Percentiles rank a stretch among this genome's conserved stretches.
Evolutionary conservation across 2,329 filamentous ascomycete genomes (phyloP).

Genomic region (Talaromyces funiculosus): DNA sequence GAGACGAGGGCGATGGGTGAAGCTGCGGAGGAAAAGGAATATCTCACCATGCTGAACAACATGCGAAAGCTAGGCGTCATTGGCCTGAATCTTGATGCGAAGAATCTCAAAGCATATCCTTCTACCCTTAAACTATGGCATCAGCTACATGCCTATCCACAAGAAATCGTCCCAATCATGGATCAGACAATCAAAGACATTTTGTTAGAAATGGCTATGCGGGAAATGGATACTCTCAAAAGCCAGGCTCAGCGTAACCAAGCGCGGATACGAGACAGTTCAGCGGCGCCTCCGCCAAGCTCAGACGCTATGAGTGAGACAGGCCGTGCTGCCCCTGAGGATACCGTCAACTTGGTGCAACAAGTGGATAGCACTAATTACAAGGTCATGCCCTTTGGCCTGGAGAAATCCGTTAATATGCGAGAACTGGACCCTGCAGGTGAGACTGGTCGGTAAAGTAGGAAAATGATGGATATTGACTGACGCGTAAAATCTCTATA

Average conservation of each 20-base stretch:
- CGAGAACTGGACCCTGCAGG: conserved; percentile 86
- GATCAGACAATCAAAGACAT: conserved; percentile 90
- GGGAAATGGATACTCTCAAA: conserved; percentile 67
- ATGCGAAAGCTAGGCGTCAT: conserved; percentile 84
- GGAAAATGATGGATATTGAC: neutral
- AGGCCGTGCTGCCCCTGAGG: conserved; percentile 25
- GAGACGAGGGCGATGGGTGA: conserved; percentile 63
- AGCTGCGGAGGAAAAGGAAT: conserved; percentile 71
- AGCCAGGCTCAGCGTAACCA: conserved; percentile 46
- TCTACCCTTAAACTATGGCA: conserved; percentile 92
- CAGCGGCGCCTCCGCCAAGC: conserved; percentile 65
- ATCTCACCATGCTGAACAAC: conserved; percentile 76
- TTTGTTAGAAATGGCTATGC: conserved; percentile 82
- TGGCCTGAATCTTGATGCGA: conserved; percentile 79
- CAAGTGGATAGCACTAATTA: conserved; percentile 77
- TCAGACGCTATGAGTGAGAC: conserved; percentile 61
- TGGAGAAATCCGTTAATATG: conserved; percentile 83
- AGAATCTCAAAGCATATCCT: conserved; percentile 87
- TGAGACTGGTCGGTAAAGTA: conserved; percentile 28
- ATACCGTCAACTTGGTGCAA: conserved; percentile 64
- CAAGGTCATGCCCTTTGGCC: conserved; percentile 80
- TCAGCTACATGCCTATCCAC: conserved; percentile 87
- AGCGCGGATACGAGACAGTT: conserved; percentile 50
- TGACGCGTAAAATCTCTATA: conserved; percentile 19
- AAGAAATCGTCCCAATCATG: conserved; percentile 94